Base-by-base conservation (phyloP, 2,329 filamentous ascomycete species). In the Penicillium sp. region DNA sequence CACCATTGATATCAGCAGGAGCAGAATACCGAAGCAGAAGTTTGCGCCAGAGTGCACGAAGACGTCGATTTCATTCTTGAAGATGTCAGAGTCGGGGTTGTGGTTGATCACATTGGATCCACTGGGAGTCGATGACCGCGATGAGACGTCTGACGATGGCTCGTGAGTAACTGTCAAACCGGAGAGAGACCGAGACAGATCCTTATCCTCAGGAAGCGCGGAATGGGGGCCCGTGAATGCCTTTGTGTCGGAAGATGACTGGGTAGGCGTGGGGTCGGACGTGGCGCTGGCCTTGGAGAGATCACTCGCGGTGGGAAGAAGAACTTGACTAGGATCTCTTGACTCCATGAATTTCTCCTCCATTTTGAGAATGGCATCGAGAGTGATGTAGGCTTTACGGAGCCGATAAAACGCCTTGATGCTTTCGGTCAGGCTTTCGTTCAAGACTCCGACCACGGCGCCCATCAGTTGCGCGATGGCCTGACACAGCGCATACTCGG, bases 361-460 rank as follows among this genome's bases (percentile, higher is more conserved):
- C 21, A 83, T 78, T 45, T 85, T 78, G 59, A 90, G 76, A 39
- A 98, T 86, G 7, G 76, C 76, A 56, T 95, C 86, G 3, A 98
- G 73, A 0, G 88, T 84, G 26, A 88, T 71, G 57, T 86, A 97
- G 0, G 91, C 91, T 62, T 94, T 94, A 47, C 91, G 78, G 53
- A 97, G 68, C 66, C 93, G 94, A 61, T 94, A 94, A 59, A 97
- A 97, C 4, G 88, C 88, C 66, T 84, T 88, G 63, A 97, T 79
- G 11, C 83, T 88, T 63, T 97, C 93, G 0, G 90, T 91, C 55
- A 97, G 69, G 60, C 87, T 95, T 70, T 97, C 93, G 51, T 94
- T 94, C 54, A 97, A 71, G 11, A 97, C 87, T 0, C 82, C 87
- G 1, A 96, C 82, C 1, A 98, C 84, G 0, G 90, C 90, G 41